Conservation (phyloP, 768 basidiomycete species). For the Cantharellus anzutake region DNA sequence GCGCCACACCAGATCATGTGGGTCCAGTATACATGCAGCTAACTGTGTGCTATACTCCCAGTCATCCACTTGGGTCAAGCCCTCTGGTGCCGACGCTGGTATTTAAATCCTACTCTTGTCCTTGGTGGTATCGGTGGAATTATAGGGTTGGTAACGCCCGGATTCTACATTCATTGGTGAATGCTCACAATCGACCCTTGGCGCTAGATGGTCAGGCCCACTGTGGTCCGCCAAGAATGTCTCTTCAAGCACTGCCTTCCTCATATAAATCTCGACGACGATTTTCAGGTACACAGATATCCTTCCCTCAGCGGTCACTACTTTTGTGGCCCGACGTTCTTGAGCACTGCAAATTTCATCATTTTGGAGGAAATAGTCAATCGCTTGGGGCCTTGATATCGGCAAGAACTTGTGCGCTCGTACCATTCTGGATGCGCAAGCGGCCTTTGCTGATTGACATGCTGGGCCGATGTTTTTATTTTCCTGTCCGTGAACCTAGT, state of each 20-base stretch:
- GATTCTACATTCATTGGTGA: neutral
- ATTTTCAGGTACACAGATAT: too few species aligned
- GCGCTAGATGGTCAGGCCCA: neutral
- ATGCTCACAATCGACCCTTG: neutral
- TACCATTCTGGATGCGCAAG: too few species aligned
- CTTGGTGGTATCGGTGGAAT: slow-evolving; percentile 31
- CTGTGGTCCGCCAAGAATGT: neutral
- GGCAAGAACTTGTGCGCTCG: too few species aligned
- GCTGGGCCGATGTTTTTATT: too few species aligned
- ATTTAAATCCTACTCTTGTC: slow-evolving; percentile 30
- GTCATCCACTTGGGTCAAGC: slow-evolving; percentile 31
- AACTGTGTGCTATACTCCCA: slow-evolving; percentile 17
- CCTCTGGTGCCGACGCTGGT: slow-evolving; percentile 28
- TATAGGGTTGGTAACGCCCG: slow-evolving; percentile 26
- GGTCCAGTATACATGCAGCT: too few species aligned
- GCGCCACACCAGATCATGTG: too few species aligned
- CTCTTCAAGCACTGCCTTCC: neutral
- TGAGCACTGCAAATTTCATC: slow-evolving; percentile 37
- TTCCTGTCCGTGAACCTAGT: too few species aligned
- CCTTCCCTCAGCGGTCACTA: too few species aligned
- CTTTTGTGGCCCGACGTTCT: neutral
- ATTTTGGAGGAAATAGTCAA: slow-evolving; percentile 31
- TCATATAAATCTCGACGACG: neutral
- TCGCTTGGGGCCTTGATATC: slow-evolving; percentile 25
- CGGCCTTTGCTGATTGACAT: too few species aligned